phyloP scores from a whole-genome alignment of 352 stramenopile species.

The Phytophthora melonis region DNA sequence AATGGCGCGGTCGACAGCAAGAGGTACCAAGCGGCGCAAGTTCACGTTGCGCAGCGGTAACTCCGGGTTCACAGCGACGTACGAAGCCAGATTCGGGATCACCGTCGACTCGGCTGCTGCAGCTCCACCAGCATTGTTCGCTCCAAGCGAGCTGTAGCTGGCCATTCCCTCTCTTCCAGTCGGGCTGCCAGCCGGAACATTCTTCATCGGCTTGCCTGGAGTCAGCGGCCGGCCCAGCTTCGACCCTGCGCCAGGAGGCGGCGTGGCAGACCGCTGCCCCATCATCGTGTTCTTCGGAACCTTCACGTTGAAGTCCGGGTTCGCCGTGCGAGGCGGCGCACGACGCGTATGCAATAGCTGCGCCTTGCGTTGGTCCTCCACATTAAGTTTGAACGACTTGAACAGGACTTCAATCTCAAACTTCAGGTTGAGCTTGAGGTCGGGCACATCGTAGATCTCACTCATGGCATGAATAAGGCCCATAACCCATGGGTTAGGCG shows the following conservation, averaged over 20 bases:
- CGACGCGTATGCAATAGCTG: conserved; percentile 92
- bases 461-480: conserved; percentile 98
- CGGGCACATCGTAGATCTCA: conserved; percentile 98
- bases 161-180: conserved; percentile 47
- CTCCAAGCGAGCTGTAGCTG: conserved; percentile 40
- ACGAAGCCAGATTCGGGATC: conserved; percentile 98
- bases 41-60: conserved; percentile 95
- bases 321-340: conserved; percentile 94
- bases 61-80: conserved; percentile 98
- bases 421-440: conserved; percentile 99
- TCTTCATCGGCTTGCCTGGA: conserved; percentile 66
- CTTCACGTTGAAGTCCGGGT: conserved; percentile 99
- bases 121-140: conserved; percentile 27
- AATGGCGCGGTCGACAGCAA: conserved; percentile 98
- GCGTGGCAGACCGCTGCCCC: conserved; percentile 60
- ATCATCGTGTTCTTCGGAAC: conserved; percentile 61
- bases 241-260: conserved; percentile 54
- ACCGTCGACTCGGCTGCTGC: conserved; percentile 93
- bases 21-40: conserved; percentile 95
- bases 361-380: conserved; percentile 96
- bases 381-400: conserved; percentile 98
- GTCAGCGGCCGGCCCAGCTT: conserved; percentile 69
- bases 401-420: conserved; percentile 99
- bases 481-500: conserved; percentile 99
- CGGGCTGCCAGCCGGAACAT: conserved; percentile 64